A percentile compares a stretch with the other conserved stretches of the same genome.
Evolutionary conservation across 495 filamentous ascomycete genomes (phyloP).

Genomic region (Annulohypoxylon moriforme): DNA sequence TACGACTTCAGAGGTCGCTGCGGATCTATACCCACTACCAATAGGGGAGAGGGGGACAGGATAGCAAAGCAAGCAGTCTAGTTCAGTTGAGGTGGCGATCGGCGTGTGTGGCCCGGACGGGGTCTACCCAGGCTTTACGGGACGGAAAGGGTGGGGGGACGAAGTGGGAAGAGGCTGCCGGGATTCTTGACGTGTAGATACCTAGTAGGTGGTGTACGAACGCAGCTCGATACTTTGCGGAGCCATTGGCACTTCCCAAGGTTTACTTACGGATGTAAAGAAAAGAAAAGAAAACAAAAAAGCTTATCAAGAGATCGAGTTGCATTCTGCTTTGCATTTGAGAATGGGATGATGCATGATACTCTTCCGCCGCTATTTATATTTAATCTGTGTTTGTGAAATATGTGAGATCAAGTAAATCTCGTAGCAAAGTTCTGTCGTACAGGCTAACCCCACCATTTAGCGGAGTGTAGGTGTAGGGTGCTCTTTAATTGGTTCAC

Average conservation of each 20-base stretch:
- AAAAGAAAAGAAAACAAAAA: conserved; percentile 26
- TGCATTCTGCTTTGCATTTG: conserved; percentile 9
- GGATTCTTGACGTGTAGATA: conserved; percentile 33
- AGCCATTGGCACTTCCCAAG: conserved; percentile 11
- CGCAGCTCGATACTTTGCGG: conserved; percentile 10
- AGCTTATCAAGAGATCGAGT: conserved; percentile 7
- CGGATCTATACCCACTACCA: conserved; percentile 10
- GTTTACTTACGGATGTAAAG: conserved; percentile 12
- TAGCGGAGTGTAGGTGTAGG: no score
- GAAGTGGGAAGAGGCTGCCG: not conserved
- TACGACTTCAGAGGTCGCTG: conserved; percentile 8
- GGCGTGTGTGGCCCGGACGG: not conserved
- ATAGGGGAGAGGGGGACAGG: conserved; percentile 2
- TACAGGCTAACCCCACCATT: no score
- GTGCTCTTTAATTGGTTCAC: no score
- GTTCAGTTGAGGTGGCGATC: conserved; percentile 12
- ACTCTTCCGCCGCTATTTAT: not conserved
- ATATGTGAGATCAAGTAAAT: not conserved
- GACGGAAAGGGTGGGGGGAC: no score
- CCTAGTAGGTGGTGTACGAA: conserved; percentile 9
- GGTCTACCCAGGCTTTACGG: not conserved
- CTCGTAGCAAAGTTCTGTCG: no score
- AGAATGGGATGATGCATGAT: not conserved
- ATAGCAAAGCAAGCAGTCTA: conserved; percentile 17
- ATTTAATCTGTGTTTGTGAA: not conserved